Evolutionary conservation across 2,329 filamentous ascomycete species (phyloP), one percentile per base, ranked within the genome.

Genomic region (Botryotinia calthae): DNA sequence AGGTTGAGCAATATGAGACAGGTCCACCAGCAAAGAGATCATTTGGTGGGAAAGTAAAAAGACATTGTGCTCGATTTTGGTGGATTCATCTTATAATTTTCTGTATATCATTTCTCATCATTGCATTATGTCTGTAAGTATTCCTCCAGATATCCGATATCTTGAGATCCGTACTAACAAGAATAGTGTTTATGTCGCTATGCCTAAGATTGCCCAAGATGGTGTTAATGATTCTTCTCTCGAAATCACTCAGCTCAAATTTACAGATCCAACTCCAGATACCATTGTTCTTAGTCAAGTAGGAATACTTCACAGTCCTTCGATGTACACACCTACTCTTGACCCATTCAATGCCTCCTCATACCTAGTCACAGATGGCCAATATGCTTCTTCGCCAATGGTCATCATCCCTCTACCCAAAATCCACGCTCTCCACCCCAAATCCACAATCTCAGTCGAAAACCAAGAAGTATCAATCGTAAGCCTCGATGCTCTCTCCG

Each of bases 91-190:
- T 88, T 46, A 82, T 89, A 65, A 79, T 85, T 14, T 82, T 89
- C 75, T 82, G 84, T 71, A 77, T 84, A n/a, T 78, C 85, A 40
- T 82, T 87, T 40, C 80, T 91, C 61, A 82, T 89, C 31, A 80
- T 90, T 68, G 79, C 86, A 2, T 80, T 90, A 48, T 87, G 86
- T 54, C 80, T 90, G 87, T 89, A 84, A 82, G 86, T 82, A 44
- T 25, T 40, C 34, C 25, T 56, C 20, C 28, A 40, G 25, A 46
- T 65, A 44, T 69, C 70, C 61, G 37, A 25, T 40, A 8, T 54
- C 31, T 58, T 40, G 67, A 54, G 12, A 67, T 12, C 16, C 46
- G 14, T 48, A 37, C 59, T 72, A 22, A 72, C 40, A 59, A 61
- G 25, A 51, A 42, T 75, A 87, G 86, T 56, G 83, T 89, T 64